Evolutionary conservation across 1,139 yeast genomes (phyloP).

Genomic region (Yamadazyma buinensis): DNA sequence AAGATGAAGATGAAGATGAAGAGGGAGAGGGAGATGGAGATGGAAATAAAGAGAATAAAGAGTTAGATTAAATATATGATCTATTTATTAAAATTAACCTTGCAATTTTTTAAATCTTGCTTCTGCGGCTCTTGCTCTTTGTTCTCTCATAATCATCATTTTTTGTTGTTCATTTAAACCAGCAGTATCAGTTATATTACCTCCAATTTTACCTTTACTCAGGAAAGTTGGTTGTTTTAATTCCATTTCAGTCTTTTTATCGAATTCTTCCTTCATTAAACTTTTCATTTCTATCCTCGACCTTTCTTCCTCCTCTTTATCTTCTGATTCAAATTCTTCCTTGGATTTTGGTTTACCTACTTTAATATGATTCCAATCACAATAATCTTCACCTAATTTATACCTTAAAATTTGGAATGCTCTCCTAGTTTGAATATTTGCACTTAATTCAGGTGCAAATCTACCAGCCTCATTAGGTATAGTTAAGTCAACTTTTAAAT

Average conservation of each 20-base stretch:
- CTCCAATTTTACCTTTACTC: slow-evolving; percentile 24
- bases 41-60: slow-evolving; percentile 1
- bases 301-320: slow-evolving; percentile 28
- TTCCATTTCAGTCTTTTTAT: slow-evolving; percentile 36
- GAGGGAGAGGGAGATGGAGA: too few relatives aligned
- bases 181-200: slow-evolving; percentile 26
- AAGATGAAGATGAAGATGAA: too few relatives aligned
- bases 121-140: slow-evolving; percentile 95
- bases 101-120: slow-evolving; percentile 53
- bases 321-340: slow-evolving; percentile 55
- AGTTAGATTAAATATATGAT: neutral
- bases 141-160: slow-evolving; percentile 81
- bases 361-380: slow-evolving; percentile 68
- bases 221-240: slow-evolving; percentile 31
- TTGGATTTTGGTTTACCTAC: slow-evolving; percentile 64
- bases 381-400: slow-evolving; percentile 61
- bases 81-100: slow-evolving; percentile 4
- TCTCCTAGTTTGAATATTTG: slow-evolving; percentile 40
- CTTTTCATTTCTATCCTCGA: slow-evolving; percentile 34
- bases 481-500: slow-evolving; percentile 70
- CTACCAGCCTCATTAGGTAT: slow-evolving; percentile 49
- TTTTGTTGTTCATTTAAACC: slow-evolving; percentile 62
- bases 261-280: slow-evolving; percentile 38
- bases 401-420: slow-evolving; percentile 69
- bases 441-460: slow-evolving; percentile 52